A percentile compares a stretch with the other conserved stretches of the same genome.
Conservation (phyloP, 129 eudicot species). For the Centaurea solstitialis region DNA sequence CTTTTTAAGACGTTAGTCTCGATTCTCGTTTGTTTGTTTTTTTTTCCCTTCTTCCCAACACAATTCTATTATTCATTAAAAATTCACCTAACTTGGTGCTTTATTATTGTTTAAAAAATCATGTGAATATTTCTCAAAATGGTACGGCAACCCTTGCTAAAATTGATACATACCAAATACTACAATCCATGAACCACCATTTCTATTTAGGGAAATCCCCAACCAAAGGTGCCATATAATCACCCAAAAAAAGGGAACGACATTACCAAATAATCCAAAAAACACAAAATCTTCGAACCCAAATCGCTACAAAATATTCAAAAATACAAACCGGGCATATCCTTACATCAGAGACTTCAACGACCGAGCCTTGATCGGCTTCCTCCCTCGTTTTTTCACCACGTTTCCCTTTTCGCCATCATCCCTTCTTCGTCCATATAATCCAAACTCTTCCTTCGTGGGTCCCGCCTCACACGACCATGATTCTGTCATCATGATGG, state of each 20-base stretch:
- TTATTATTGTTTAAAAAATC: neutral
- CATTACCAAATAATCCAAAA: neutral
- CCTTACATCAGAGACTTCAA: slow-evolving; percentile 56
- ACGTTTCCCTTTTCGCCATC: slow-evolving; percentile 29
- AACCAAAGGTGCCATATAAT: neutral
- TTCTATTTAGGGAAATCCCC: neutral
- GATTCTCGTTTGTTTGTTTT: neutral
- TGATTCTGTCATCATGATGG: neutral
- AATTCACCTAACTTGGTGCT: neutral
- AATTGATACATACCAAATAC: neutral
- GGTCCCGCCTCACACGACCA: neutral
- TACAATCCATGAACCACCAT: neutral
- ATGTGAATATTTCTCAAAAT: neutral
- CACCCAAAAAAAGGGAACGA: neutral
- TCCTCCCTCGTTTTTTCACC: slow-evolving; percentile 23
- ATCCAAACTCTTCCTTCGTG: slow-evolving; percentile 12
- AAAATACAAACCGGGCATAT: neutral
- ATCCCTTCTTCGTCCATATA: slow-evolving; percentile 21
- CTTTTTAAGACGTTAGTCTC: neutral
- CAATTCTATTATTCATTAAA: neutral
- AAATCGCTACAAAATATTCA: neutral
- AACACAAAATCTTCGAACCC: neutral
- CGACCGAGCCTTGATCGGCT: slow-evolving; percentile 66
- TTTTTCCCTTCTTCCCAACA: neutral
- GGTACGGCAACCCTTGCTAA: neutral